A percentile compares a stretch with the other conserved stretches of the same genome.
phyloP scores from a whole-genome alignment of 495 filamentous ascomycete species.

The Pseudevernia furfuracea region DNA sequence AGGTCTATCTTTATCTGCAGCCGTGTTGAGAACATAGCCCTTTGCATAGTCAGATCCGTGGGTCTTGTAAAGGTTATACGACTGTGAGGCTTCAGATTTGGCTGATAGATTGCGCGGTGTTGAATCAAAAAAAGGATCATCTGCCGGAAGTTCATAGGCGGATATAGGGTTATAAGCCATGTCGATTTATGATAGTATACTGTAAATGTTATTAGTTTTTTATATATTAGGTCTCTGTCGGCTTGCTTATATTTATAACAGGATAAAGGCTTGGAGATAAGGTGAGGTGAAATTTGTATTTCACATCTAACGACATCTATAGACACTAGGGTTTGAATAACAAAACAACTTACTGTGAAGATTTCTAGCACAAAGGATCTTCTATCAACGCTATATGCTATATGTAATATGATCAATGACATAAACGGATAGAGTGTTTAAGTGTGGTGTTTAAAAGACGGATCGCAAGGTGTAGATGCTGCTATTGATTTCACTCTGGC shows the following conservation, averaged over 20 bases:
- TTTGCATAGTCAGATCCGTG: background rate
- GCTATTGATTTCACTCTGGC: background rate
- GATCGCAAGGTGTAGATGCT: background rate
- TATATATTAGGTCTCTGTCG: background rate
- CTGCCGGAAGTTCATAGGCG: background rate
- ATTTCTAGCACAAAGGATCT: background rate
- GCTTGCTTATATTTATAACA: background rate
- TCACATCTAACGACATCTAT: background rate
- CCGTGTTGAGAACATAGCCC: background rate
- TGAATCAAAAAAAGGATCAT: background rate
- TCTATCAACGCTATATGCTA: background rate
- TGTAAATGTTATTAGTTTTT: background rate
- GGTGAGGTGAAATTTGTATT: background rate
- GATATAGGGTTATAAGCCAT: background rate
- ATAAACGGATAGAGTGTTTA: background rate
- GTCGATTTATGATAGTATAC: background rate
- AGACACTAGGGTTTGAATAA: background rate
- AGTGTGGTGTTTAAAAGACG: background rate
- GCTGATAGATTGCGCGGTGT: background rate
- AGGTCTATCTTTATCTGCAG: background rate
- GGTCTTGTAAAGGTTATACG: background rate
- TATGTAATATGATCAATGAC: background rate
- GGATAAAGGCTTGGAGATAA: background rate
- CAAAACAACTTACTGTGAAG: background rate
- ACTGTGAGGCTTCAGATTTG: background rate